Conservation (phyloP, 768 basidiomycete species). For the Pleurotus ostreatus region DNA sequence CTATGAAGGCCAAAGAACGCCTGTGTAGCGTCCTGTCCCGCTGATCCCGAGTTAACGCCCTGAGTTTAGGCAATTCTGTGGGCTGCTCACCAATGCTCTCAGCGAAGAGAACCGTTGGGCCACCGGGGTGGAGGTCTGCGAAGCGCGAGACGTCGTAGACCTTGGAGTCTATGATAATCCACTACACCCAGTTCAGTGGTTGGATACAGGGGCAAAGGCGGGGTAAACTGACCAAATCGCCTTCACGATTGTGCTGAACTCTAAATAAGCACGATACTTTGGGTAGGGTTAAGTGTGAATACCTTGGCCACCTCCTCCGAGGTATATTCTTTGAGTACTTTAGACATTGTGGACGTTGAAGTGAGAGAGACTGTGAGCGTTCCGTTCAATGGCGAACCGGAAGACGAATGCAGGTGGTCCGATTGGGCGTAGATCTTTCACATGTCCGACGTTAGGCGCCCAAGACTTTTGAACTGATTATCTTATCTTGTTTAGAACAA, state of each 20-base stretch:
- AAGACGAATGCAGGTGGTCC: no score
- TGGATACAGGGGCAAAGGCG: neutral
- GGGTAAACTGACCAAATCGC: conserved; percentile 59
- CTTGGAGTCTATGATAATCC: conserved; percentile 78
- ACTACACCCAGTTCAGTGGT: conserved; percentile 34
- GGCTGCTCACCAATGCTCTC: conserved; percentile 54
- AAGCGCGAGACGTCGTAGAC: conserved; percentile 84
- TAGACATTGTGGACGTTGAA: conserved; percentile 16
- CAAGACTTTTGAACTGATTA: no score
- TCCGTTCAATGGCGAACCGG: no score
- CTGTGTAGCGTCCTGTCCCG: conserved; percentile 76
- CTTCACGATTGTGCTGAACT: conserved; percentile 79
- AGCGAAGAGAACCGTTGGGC: conserved; percentile 67
- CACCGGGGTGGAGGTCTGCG: conserved; percentile 80
- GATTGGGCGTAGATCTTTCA: no score
- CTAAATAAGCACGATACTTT: neutral
- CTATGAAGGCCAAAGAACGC: conserved; percentile 86
- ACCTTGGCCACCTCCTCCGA: conserved; percentile 69
- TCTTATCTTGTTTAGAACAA: no score
- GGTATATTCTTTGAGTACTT: conserved; percentile 35
- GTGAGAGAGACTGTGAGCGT: neutral
- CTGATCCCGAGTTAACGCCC: conserved; percentile 21
- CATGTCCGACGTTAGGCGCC: no score
- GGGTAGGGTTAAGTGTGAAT: conserved; percentile 1
- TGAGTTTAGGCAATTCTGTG: no score